These are phyloP conservation scores for Herpetospermum pedunculosum DNA, from an alignment of 306 rosid species.

Conservation along the genomic window DNA sequence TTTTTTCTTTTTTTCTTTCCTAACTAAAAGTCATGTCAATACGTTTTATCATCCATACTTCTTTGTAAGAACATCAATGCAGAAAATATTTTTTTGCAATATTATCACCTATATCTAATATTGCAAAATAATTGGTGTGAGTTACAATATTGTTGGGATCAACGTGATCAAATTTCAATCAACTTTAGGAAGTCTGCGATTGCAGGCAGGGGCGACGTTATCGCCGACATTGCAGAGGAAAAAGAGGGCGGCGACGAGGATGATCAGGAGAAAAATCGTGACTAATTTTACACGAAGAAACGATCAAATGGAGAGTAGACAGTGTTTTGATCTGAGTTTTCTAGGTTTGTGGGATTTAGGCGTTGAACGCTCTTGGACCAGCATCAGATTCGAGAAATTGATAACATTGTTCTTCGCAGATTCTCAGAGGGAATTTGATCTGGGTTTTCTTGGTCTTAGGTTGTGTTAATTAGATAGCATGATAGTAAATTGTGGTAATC, in stretches of 20 bases:
- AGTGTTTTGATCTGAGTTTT: conserved; percentile 27
- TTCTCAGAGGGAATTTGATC: background rate
- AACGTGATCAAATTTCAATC: conserved; percentile 35
- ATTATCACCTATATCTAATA: too few species aligned
- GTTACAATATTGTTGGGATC: too few species aligned
- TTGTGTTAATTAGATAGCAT: too few species aligned
- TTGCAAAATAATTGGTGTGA: too few species aligned
- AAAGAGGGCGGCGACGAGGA: conserved; percentile 54
- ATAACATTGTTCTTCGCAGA: background rate
- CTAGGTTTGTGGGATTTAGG: conserved; percentile 52
- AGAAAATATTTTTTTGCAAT: too few species aligned
- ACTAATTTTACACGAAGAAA: conserved; percentile 34
- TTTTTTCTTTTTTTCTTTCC: too few species aligned
- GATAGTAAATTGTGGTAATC: too few species aligned
- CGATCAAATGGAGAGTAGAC: conserved; percentile 27
- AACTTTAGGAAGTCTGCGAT: conserved; percentile 43
- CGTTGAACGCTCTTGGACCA: conserved; percentile 64
- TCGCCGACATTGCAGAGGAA: conserved; percentile 75
- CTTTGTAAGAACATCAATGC: too few species aligned
- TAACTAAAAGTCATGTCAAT: too few species aligned
- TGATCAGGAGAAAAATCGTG: conserved; percentile 29
- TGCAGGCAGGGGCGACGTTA: conserved; percentile 72
- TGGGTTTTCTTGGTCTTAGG: too few species aligned
- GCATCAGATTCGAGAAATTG: conserved; percentile 32
- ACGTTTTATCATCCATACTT: too few species aligned